A percentile compares a stretch with the other conserved stretches of the same genome.
These are phyloP conservation scores for Astrothelium macrocarpum DNA, from an alignment of 495 filamentous ascomycete species.

Conservation along the genomic window DNA sequence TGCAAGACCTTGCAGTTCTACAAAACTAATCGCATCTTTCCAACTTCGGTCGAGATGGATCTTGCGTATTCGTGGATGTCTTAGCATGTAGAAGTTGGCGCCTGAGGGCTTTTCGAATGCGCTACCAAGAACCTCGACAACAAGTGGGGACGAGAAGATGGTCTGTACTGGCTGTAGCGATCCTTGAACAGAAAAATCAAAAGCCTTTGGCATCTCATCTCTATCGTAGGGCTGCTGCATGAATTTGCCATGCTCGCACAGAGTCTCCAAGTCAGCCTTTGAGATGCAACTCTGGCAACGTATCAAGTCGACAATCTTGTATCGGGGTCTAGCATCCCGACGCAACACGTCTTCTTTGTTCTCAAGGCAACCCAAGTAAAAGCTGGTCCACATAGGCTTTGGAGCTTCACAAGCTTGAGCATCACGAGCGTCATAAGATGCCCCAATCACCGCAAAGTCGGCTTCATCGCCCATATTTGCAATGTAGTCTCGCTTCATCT, in stretches of 20 bases:
- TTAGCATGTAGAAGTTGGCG: slow-evolving; percentile 48
- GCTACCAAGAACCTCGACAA: slow-evolving; percentile 54
- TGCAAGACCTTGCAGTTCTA: slow-evolving; percentile 48
- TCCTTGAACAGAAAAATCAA: slow-evolving; percentile 30
- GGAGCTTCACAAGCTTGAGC: slow-evolving; percentile 38
- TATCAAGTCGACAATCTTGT: slow-evolving; percentile 54
- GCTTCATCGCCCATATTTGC: slow-evolving; percentile 66
- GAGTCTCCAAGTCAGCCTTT: slow-evolving; percentile 37
- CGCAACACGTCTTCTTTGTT: slow-evolving; percentile 58
- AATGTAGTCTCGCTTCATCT: slow-evolving; percentile 90
- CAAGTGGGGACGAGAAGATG: slow-evolving; percentile 51
- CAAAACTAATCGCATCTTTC: slow-evolving; percentile 45
- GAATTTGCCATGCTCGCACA: slow-evolving; percentile 46
- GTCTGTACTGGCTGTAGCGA: slow-evolving; percentile 26
- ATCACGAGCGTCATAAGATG: slow-evolving; percentile 51
- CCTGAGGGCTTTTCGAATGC: slow-evolving; percentile 55
- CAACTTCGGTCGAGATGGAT: slow-evolving; percentile 50
- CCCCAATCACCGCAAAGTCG: slow-evolving; percentile 72
- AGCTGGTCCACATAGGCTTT: slow-evolving; percentile 63
- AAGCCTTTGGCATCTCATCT: slow-evolving; percentile 18
- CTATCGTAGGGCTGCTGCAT: slow-evolving; percentile 16
- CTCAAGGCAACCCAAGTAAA: slow-evolving; percentile 64
- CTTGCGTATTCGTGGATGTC: slow-evolving; percentile 55
- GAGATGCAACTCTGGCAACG: slow-evolving; percentile 40
- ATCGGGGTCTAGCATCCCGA: slow-evolving; percentile 45